Evolutionary conservation across 176 grass and related monocot species (phyloP), one percentile per base, ranked within the genome.

Genomic region (Rhynchospora tenuis): DNA sequence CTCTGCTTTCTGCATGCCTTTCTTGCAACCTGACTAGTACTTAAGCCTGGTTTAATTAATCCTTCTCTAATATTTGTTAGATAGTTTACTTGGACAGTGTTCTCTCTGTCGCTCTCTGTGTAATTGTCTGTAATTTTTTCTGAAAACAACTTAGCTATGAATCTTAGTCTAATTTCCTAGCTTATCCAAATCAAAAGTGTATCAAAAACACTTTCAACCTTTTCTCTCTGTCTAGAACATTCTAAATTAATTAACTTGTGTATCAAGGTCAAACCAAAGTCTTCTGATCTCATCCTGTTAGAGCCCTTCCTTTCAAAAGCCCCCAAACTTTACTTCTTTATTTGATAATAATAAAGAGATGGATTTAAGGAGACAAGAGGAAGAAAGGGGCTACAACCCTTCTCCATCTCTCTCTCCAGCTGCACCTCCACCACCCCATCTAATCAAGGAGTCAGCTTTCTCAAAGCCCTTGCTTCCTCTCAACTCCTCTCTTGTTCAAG

Each of bases 381-480:
- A 72, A 0, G 87, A 84, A 12, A 84, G 15, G 83, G 61, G 80
- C 57, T 86, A 70, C 45, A 83, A 64, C 45, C 24, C 6, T 83
- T 86, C 14, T 84, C 70, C 86, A n/a, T 69, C 81, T 33, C 58
- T 42, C 9, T 75, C 85, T 10, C 20, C 71, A 0, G 69, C 60
- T 22, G 65, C 80, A 17, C 73, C 86, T 17, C 83, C 78, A 79
- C 83, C 80, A 17, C 74, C 84, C 5, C 1, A 42, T n/a, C 24
- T 79, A 16, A 59, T 90, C 28, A 63, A 83, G 65, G 83, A 94
- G 0, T 47, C 86, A 11, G 71, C 90, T 23, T 95, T 95, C 78
- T 92, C 90, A 51, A 88, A 88, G 71, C 93, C 93, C 0, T 87
- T 92, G 22, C 66, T 95, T 62, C 93, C 90, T 83, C 90, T 87